Conservation (phyloP, 495 filamentous ascomycete species). For the Hypoxylon fragiforme region DNA sequence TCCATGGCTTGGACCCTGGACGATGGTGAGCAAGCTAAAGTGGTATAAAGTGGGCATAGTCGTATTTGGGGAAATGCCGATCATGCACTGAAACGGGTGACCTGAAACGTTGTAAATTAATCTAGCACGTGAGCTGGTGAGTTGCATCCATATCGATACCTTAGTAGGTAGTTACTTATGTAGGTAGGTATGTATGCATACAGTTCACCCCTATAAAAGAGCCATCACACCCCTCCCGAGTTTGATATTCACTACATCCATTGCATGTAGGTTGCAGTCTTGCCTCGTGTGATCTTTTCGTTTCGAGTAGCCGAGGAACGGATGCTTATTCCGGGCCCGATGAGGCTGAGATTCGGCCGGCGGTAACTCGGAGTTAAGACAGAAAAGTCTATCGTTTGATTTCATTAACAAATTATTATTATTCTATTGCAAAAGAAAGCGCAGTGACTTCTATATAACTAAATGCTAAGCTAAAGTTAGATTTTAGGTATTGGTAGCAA, state of each 20-base stretch:
- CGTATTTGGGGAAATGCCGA: slow-evolving; percentile 16
- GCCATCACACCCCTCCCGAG: slow-evolving; percentile 16
- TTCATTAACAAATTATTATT: too few relatives aligned
- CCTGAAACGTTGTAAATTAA: slow-evolving; percentile 29
- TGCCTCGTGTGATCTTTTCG: not conserved
- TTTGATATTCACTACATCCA: too few relatives aligned
- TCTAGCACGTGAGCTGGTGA: slow-evolving; percentile 16
- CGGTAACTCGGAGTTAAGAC: not conserved
- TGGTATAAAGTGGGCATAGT: slow-evolving; percentile 11
- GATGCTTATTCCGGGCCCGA: not conserved
- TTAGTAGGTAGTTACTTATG: too few relatives aligned
- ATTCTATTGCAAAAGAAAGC: too few relatives aligned
- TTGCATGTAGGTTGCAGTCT: too few relatives aligned
- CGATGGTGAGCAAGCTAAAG: slow-evolving; percentile 14
- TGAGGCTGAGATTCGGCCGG: slow-evolving; percentile 9
- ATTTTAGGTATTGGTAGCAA: too few relatives aligned
- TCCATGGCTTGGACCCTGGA: slow-evolving; percentile 7
- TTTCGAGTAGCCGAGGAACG: not conserved
- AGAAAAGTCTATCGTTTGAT: too few relatives aligned
- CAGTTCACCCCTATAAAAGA: slow-evolving; percentile 12
- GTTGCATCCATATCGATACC: too few relatives aligned
- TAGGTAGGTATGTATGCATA: not conserved
- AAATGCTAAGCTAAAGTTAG: not conserved
- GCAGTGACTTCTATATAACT: too few relatives aligned
- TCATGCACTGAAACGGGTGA: slow-evolving; percentile 15